Percentiles rank a stretch among this genome's conserved stretches.
Evolutionary conservation across 257 asterid genomes (phyloP).

Genomic region (Petunia secreta): DNA sequence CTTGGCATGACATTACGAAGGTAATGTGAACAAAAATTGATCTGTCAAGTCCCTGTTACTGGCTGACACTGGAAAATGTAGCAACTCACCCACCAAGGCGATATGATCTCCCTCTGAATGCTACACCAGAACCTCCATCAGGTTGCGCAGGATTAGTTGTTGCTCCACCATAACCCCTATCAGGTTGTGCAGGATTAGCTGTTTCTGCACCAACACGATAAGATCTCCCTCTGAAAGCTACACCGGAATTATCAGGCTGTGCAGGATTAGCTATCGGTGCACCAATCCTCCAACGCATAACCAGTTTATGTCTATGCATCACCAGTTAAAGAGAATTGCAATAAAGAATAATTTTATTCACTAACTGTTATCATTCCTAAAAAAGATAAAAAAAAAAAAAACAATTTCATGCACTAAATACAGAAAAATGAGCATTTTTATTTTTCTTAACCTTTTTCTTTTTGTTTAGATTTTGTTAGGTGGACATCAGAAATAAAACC

Average conservation of each 20-base stretch:
- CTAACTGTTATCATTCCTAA: no score
- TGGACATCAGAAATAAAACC: neutral
- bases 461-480: neutral
- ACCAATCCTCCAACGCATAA: slow-evolving; percentile 73
- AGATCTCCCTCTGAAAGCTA: slow-evolving; percentile 85
- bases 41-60: neutral
- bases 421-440: neutral
- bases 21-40: neutral
- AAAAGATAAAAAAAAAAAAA: neutral
- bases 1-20: neutral
- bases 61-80: neutral
- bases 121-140: slow-evolving; percentile 58
- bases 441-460: neutral
- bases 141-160: slow-evolving; percentile 39
- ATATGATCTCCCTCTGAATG: slow-evolving; percentile 84
- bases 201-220: slow-evolving; percentile 62
- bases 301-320: slow-evolving; percentile 58
- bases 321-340: slow-evolving; percentile 51
- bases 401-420: neutral
- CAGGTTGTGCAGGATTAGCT: slow-evolving; percentile 45
- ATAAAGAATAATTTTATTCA: neutral
- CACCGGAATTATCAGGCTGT: slow-evolving; percentile 40
- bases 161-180: slow-evolving; percentile 61
- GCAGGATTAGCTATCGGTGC: slow-evolving; percentile 43
- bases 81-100: slow-evolving; percentile 60